Base-by-base conservation (phyloP, 805 yeast genomes). In the Lipomyces mesembrius region DNA sequence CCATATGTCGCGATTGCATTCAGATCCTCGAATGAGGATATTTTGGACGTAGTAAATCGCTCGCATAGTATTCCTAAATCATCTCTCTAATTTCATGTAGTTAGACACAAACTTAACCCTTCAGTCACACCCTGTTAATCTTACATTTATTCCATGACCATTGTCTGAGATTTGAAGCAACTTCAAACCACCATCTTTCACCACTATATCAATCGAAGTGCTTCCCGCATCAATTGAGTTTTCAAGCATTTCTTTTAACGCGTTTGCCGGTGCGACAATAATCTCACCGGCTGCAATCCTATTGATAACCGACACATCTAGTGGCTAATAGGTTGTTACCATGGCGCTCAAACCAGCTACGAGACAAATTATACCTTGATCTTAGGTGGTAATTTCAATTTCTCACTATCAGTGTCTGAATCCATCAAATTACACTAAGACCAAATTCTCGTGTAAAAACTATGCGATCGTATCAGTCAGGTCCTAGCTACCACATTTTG, bases 201-300 rank as follows among this genome's bases (percentile, higher is more conserved):
- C 91, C 2, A 88, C 74, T 1, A 95, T 85, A 56, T 94, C 97
- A 14, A 95, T 85, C 59, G 83, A 76, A 0, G 93, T 83, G 12
- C 96, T 81, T 0, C 84, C 82, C 0, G 99, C 98, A 76, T 95
- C 99, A 12, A 95, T 86, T 5, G 96, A 85, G 80, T 95, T 95
- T 79, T 95, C 99, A 67, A 95, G 79, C 80, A 95, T 80, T 77
- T 95, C 99, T 75, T 95, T 95, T 54, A 95, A 79, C 0, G 99
- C 99, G 76, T 94, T 95, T 4, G 94, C 90, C 0, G 99, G 98
- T 3, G 93, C 94, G 34, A 93, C 84, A 65, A 95, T 91, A 78
- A 95, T 91, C 79, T 95, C 98, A 0, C 99, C 99, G 0, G 99
- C 99, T 0, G 99, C 99, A 34, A 95, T 95, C 68, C 88, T 85